Evolutionary conservation across 139 green algal genomes (phyloP), one percentile per base, ranked within the genome.

Genomic region (Spirogloea muscicola): DNA sequence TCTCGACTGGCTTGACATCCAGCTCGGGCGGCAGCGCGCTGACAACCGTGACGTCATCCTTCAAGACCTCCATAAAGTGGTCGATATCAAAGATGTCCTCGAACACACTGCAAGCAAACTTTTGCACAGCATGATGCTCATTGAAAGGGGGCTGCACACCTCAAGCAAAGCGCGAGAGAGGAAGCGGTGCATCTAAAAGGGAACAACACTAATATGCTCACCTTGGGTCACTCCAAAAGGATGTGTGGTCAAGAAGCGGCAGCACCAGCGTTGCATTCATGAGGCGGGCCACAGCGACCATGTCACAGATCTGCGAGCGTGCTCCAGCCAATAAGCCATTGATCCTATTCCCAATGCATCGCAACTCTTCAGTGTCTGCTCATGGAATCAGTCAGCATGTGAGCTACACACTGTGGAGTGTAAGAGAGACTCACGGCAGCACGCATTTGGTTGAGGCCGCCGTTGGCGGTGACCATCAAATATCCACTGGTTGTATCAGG

Each of bases 281-380:
- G 27, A 72, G 51, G 38, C 71, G 71, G 3, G 71, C 71, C 48
- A 79, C 61, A 27, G 71, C 71, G 13, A 79, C 71, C 71, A 79
- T 79, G 43, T 79, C 71, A 68, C 71, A 79, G 41, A 79, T 79
- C 71, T 79, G 71, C 65, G 10, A n/a, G n/a, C n/a, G n/a, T n/a
- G n/a, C n/a, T n/a, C n/a, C n/a, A n/a, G n/a, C n/a, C 13, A 16
- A n/a, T n/a, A n/a, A n/a, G n/a, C n/a, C n/a, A n/a, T n/a, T n/a
- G n/a, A n/a, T n/a, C n/a, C n/a, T n/a, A n/a, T n/a, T n/a, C n/a
- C n/a, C n/a, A n/a, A n/a, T n/a, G n/a, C n/a, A n/a, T n/a, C n/a
- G n/a, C n/a, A n/a, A n/a, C n/a, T n/a, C n/a, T n/a, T n/a, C n/a
- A n/a, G n/a, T n/a, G n/a, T n/a, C n/a, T n/a, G n/a, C n/a, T n/a